phyloP scores from a whole-genome alignment of 2,329 filamentous ascomycete genomes.

The Ilyonectria mors-panacis region DNA sequence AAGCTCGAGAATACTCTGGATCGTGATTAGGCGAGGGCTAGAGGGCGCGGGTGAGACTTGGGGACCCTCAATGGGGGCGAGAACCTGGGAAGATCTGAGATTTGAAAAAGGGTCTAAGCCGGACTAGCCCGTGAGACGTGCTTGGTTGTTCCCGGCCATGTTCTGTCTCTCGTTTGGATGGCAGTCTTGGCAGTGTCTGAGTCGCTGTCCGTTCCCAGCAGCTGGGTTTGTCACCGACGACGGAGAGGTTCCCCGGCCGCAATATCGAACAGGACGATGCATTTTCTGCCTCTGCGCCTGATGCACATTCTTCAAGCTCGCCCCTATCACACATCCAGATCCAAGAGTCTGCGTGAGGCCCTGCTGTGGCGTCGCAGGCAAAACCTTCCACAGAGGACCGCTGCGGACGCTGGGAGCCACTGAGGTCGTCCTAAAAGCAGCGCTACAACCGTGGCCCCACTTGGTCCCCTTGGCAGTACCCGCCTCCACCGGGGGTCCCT shows the following conservation, averaged over 20 bases:
- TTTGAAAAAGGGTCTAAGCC: neutral
- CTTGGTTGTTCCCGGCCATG: neutral
- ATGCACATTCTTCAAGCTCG: neutral
- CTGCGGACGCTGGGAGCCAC: neutral
- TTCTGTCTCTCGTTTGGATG: neutral
- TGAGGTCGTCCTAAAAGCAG: slow-evolving; percentile 31
- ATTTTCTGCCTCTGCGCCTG: neutral
- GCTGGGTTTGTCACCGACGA: neutral
- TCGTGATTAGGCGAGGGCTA: neutral
- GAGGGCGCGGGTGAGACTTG: neutral
- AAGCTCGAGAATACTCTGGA: neutral
- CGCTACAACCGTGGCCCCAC: slow-evolving; percentile 38
- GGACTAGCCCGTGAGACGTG: slow-evolving; percentile 1
- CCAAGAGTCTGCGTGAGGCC: neutral
- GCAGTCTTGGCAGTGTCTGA: no score
- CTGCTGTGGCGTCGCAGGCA: neutral
- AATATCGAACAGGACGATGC: neutral
- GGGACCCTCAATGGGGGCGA: neutral
- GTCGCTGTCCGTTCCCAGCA: neutral
- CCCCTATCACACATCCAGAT: neutral
- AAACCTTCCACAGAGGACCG: neutral
- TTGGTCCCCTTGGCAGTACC: slow-evolving; percentile 41
- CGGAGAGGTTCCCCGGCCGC: neutral
- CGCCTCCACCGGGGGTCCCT: slow-evolving; percentile 23
- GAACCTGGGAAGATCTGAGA: slow-evolving; percentile 2